phyloP scores from a whole-genome alignment of 2,329 filamentous ascomycete genomes.

The Xylaria sp. region DNA sequence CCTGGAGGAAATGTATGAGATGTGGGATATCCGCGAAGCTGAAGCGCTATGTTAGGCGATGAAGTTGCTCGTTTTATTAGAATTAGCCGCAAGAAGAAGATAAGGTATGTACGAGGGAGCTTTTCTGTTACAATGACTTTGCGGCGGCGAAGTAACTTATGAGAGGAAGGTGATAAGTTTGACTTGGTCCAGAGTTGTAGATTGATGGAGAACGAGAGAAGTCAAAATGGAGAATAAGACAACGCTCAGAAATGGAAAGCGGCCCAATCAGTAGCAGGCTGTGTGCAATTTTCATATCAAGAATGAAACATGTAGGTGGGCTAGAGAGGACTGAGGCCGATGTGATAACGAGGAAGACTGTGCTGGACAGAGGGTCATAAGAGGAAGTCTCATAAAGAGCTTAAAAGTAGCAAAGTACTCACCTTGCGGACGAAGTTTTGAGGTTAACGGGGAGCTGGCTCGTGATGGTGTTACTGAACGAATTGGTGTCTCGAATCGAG shows the following conservation, averaged over 20 bases:
- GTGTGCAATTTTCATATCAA: background rate
- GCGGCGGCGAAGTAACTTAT: background rate
- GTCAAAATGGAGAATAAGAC: background rate
- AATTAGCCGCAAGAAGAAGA: background rate
- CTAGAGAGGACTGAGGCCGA: background rate
- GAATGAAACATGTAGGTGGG: background rate
- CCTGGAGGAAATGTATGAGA: background rate
- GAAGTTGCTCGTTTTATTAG: background rate
- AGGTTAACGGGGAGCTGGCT: background rate
- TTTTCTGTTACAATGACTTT: background rate
- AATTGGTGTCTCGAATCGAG: background rate
- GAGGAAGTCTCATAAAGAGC: background rate
- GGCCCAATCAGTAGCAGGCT: background rate
- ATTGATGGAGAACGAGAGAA: background rate
- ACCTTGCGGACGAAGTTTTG: constrained; percentile 18
- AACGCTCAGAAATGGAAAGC: background rate
- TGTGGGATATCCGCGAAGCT: background rate
- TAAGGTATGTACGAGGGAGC: background rate
- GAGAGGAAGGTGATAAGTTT: background rate
- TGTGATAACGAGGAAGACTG: background rate
- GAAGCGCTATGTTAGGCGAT: background rate
- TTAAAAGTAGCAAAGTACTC: background rate
- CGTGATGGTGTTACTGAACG: background rate
- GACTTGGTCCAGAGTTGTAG: background rate
- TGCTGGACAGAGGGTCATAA: background rate